Evolutionary conservation across 805 yeast genomes (phyloP), one percentile per base, ranked within the genome.

Genomic region (Cyberlindnera mrakii): DNA sequence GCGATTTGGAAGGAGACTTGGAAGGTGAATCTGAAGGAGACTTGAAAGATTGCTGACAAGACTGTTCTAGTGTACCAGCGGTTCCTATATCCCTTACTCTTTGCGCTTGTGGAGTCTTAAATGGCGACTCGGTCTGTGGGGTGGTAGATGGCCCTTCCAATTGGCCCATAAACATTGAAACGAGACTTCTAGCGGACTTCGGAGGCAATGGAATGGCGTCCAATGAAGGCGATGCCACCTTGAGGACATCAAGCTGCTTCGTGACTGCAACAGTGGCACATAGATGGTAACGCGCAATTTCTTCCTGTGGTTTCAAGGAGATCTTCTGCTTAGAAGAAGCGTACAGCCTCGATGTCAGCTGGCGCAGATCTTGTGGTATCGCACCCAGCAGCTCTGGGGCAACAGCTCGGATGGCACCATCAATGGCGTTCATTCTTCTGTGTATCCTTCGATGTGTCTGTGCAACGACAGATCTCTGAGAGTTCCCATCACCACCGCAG

Each of bases 251-350:
- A 11, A 64, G 63, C 35, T 74, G 69, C 47, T 69, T 68, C 44
- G 78, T 79, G 13, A 74, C 73, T 0, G 85, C 82, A 19, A 82
- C 57, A 48, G 65, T 76, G 5, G 88, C 84, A 58, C 88, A 80
- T 11, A 85, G 58, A 57, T 84, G 90, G 43, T 71, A 72, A 42
- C 91, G 65, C 2, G 87, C 88, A 2, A 74, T 65, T 49, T 84
- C 90, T 40, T 78, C 75, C 33, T 69, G 69, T 20, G 71, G 70
- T 13, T 76, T 71, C 18, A 83, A 58, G 3, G 63, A 58, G 46
- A 75, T 74, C 36, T 68, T 67, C 49, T 72, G 70, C 43, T 68
- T 75, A n/a, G 82, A 66, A 17, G 82, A 71, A 1, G 73, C 59
- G 47, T 65, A 73, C 58, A 56, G 63, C 63, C 16, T 67, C 56